A percentile compares a stretch with the other conserved stretches of the same genome.
These are phyloP conservation scores for Tricholoma bakamatsutake DNA, from an alignment of 768 basidiomycete genomes.

Conservation along the genomic window DNA sequence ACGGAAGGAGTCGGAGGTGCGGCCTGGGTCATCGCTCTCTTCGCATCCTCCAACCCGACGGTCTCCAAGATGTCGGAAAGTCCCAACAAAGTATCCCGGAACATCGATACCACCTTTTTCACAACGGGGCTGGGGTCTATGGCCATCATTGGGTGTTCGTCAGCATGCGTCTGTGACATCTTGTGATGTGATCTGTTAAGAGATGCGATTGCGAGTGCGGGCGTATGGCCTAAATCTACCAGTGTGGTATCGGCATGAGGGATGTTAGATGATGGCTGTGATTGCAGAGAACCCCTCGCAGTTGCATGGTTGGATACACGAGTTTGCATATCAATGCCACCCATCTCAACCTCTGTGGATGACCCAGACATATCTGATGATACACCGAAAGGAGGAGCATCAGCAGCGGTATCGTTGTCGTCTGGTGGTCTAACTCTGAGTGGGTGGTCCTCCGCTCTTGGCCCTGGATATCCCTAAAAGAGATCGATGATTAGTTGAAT, in stretches of 20 bases:
- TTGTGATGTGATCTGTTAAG: not conserved
- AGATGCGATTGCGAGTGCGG: not conserved
- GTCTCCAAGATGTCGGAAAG: constrained; percentile 12
- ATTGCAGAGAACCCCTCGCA: not conserved
- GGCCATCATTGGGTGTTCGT: not conserved
- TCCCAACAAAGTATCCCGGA: constrained; percentile 12
- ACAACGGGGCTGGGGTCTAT: constrained; percentile 4
- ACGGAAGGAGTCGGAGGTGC: not conserved
- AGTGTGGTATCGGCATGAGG: not conserved
- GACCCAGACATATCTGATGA: not conserved
- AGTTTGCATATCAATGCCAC: not conserved
- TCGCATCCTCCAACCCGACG: constrained; percentile 8
- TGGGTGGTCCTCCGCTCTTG: too few relatives aligned
- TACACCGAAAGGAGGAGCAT: not conserved
- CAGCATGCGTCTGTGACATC: not conserved
- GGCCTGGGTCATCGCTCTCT: not conserved
- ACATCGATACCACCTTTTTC: constrained; percentile 15
- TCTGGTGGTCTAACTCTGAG: not conserved
- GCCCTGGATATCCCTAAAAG: not conserved
- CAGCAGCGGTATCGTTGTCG: not conserved
- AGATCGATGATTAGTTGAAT: not conserved
- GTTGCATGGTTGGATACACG: not conserved
- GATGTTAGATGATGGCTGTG: not conserved
- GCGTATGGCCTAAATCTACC: not conserved
- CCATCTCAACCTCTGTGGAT: not conserved